Conservation (phyloP, 164 flowering plant genomes). For the Vitis labrusca region DNA sequence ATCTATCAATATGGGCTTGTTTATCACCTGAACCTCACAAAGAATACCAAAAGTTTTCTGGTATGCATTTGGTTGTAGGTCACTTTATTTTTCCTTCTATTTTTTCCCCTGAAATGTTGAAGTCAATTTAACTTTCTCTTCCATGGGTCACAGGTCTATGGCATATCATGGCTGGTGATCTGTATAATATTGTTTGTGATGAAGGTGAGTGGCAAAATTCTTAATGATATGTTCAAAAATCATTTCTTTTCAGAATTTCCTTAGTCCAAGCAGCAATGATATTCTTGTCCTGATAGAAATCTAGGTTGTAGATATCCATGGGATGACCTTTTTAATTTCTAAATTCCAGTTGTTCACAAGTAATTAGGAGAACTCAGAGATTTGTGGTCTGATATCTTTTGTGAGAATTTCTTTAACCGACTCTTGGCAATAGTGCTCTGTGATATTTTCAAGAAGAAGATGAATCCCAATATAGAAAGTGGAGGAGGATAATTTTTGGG, state of each 20-base stretch:
- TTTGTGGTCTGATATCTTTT: no score
- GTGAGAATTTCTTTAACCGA: no score
- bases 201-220: slow-evolving; percentile 58
- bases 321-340: no score
- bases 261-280: neutral
- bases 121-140: no score
- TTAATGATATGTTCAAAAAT: neutral
- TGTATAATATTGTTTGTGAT: slow-evolving; percentile 68
- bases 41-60: slow-evolving; percentile 52
- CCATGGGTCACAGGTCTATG: slow-evolving; percentile 68
- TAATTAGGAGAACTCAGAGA: no score
- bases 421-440: no score
- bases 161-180: slow-evolving; percentile 89
- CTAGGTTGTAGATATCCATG: no score
- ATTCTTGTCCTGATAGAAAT: neutral
- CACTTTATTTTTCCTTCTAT: neutral
- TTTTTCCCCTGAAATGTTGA: no score
- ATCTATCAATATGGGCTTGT: slow-evolving; percentile 95
- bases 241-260: neutral
- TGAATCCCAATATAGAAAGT: no score
- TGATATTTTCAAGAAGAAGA: no score
- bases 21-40: slow-evolving; percentile 72
- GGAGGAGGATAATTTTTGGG: no score
- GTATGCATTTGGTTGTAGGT: slow-evolving; percentile 34
- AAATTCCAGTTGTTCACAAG: no score